Conservation (phyloP, 2,329 filamentous ascomycete species). For the Trichoderma koningiopsis region DNA sequence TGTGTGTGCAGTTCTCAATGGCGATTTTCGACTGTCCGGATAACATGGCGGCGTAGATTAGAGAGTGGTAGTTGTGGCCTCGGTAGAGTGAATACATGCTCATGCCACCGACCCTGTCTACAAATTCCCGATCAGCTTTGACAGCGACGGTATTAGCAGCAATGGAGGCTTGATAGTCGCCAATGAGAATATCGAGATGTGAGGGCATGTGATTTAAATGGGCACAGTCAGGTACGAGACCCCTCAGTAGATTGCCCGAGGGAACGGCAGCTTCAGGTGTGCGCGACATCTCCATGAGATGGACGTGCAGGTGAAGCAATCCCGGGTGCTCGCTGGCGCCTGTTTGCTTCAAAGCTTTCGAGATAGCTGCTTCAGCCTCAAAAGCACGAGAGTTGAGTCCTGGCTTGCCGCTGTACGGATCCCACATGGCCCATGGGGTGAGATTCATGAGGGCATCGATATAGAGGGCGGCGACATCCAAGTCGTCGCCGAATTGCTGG, state of each 20-base stretch:
- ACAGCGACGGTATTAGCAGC: background rate
- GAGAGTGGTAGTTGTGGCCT: background rate
- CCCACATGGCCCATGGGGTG: conserved; percentile 10
- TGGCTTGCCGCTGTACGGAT: conserved; percentile 1
- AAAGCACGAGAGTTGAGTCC: background rate
- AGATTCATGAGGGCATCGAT: conserved; percentile 13
- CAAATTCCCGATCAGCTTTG: background rate
- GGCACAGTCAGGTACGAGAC: conserved; percentile 64
- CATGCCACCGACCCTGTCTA: background rate
- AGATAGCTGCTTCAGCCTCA: background rate
- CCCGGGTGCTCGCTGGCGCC: background rate
- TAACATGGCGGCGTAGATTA: conserved; percentile 10
- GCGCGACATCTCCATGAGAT: conserved; percentile 68
- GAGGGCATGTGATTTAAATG: conserved; percentile 49
- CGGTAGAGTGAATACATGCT: background rate
- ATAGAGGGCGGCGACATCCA: conserved; percentile 2
- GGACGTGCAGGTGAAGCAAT: conserved; percentile 12
- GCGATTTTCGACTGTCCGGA: background rate
- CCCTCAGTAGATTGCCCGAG: conserved; percentile 61
- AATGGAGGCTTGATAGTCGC: background rate
- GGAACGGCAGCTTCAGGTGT: conserved; percentile 61
- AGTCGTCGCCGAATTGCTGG: background rate
- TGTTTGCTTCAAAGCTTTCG: background rate
- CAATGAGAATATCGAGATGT: background rate
- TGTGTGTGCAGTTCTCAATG: background rate